Base-by-base conservation (phyloP, 2,329 filamentous ascomycete genomes). In the Hymenoscyphus repandus region DNA sequence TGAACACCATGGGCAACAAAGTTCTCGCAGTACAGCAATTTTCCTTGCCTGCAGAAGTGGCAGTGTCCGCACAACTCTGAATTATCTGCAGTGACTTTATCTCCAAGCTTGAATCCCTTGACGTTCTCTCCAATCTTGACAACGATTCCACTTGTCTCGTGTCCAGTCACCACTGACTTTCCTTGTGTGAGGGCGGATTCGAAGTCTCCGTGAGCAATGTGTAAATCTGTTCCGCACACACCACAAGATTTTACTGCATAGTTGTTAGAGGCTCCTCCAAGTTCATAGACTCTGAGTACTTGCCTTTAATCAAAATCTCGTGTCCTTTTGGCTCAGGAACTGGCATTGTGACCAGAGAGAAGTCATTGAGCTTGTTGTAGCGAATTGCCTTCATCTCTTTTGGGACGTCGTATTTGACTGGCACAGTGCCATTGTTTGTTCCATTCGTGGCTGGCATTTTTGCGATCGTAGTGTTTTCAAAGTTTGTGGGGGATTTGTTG, bases 1-100 rank as follows among this genome's bases (percentile, higher is more conserved):
- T 55, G 55, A 22, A 57, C 52, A 37, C 52, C 52, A 45, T 57
- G 55, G 12, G 55, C 52, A 20, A 52, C 43, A 37, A 57, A 57
- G 36, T 57, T 54, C 32, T 57, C 55, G 45, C 55, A 57, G 34
- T 55, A 57, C 18, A 57, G 32, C 33, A 55, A 27, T 44, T 57
- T 57, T 15, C 55, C 55, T 45, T 55, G 55, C 5, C 55, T 45
- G 37, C 55, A 57, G 44, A 42, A 57, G 45, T 57, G 55, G 45
- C 55, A 57, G 36, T 57, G 41, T 18, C 55, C 52, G 38, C 55
- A 57, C 11, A 57, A 40, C 44, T 57, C 55, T 5, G 49, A 50
- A 33, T 55, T 57, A 40, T 54, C 52, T 10, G 55, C 55, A 6
- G 55, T 57, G 10, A 57, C 55, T 39, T 57, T 57, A 37, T 57